Percentiles rank a stretch among this genome's conserved stretches.
phyloP scores from a whole-genome alignment of 345 rosid genomes.

The Murraya koenigii region DNA sequence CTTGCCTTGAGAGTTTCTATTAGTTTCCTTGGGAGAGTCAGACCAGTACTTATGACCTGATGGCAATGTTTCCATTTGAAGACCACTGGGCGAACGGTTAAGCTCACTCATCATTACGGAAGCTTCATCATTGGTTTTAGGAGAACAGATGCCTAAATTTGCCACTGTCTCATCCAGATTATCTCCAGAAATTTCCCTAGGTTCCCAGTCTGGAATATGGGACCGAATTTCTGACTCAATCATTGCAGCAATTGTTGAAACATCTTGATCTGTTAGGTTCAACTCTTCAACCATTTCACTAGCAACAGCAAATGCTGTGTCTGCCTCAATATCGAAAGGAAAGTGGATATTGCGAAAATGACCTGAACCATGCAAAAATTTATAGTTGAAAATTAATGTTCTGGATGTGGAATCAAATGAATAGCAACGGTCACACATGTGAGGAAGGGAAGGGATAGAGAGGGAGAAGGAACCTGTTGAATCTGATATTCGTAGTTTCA shows the following conservation, averaged over 20 bases:
- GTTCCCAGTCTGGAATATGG: slow-evolving; percentile 69
- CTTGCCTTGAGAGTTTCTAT: slow-evolving; percentile 41
- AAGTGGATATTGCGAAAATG: slow-evolving; percentile 87
- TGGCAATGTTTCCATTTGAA: slow-evolving; percentile 67
- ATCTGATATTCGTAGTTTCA: slow-evolving; percentile 84
- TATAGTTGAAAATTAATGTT: not conserved
- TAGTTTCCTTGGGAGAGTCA: slow-evolving; percentile 50
- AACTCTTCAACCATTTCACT: slow-evolving; percentile 95
- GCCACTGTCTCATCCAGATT: slow-evolving; percentile 12
- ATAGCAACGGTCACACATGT: not conserved
- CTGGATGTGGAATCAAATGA: not conserved
- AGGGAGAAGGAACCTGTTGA: slow-evolving; percentile 56
- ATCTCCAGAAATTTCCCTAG: slow-evolving; percentile 28
- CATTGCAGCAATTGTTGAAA: slow-evolving; percentile 66
- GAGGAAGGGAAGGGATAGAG: slow-evolving; percentile 11
- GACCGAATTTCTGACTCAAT: slow-evolving; percentile 74
- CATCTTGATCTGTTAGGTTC: slow-evolving; percentile 89
- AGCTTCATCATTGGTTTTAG: slow-evolving; percentile 25
- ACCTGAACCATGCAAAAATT: slow-evolving; percentile 40
- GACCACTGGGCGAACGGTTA: slow-evolving; percentile 34
- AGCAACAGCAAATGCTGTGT: slow-evolving; percentile 84
- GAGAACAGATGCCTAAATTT: slow-evolving; percentile 18
- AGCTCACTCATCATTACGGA: slow-evolving; percentile 21
- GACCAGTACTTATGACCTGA: slow-evolving; percentile 92
- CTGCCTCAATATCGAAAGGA: slow-evolving; percentile 84